These are phyloP conservation scores for Stephania japonica DNA, from an alignment of 164 flowering plant genomes.

Conservation along the genomic window DNA sequence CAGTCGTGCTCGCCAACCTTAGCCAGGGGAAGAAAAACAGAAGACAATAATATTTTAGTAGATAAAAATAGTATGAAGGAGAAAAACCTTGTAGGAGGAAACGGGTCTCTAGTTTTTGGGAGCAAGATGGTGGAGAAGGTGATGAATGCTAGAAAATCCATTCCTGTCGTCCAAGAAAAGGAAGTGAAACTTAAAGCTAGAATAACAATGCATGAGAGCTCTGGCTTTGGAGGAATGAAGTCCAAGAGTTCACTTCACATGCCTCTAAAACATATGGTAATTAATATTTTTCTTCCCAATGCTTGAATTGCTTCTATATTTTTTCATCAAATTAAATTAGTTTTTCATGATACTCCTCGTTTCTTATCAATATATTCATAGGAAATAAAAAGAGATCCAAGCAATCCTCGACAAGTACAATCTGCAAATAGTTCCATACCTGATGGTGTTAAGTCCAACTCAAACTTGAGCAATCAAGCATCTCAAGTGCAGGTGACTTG, in stretches of 20 bases:
- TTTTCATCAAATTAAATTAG: too few species aligned
- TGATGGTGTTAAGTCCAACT: constrained; percentile 8
- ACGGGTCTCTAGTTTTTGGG: constrained; percentile 34
- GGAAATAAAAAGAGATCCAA: constrained; percentile 16
- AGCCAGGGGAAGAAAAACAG: constrained; percentile 33
- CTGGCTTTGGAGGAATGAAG: constrained; percentile 29
- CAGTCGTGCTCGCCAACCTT: constrained; percentile 42
- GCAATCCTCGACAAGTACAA: constrained; percentile 1
- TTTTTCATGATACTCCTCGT: background rate
- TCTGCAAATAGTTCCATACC: background rate
- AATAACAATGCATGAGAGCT: constrained; percentile 14
- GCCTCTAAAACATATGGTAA: constrained; percentile 37
- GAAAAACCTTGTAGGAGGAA: constrained; percentile 14
- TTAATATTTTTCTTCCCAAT: background rate
- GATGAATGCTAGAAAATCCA: constrained; percentile 54
- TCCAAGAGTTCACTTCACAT: constrained; percentile 27
- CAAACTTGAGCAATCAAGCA: background rate
- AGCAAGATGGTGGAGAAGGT: constrained; percentile 64
- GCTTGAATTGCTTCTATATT: background rate
- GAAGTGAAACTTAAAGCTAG: constrained; percentile 19
- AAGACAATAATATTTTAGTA: background rate
- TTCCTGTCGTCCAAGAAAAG: constrained; percentile 18
- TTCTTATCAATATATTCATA: background rate
- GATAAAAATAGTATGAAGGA: background rate
- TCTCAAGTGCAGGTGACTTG: constrained; percentile 7